A percentile compares a stretch with the other conserved stretches of the same genome.
Conservation (phyloP, 495 filamentous ascomycete genomes). For the Achaetomiella virescens region DNA sequence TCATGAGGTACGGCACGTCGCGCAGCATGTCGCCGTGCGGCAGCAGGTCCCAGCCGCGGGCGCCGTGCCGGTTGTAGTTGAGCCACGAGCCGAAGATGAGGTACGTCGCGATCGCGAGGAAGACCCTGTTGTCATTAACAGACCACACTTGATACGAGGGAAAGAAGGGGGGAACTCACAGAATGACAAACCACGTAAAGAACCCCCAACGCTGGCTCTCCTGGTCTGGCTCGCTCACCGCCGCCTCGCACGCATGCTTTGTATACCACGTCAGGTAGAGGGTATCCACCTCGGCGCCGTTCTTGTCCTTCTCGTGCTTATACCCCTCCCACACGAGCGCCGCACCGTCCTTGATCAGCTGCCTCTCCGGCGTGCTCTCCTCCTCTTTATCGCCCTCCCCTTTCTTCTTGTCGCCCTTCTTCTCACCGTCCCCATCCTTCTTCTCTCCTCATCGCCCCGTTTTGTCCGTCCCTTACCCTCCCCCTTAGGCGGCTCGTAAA, state of each 20-base stretch:
- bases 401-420: slow-evolving; percentile 22
- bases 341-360: slow-evolving; percentile 40
- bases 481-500: slow-evolving; percentile 29
- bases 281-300: slow-evolving; percentile 38
- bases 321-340: slow-evolving; percentile 73
- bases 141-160: background rate
- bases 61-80: slow-evolving; percentile 95
- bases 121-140: slow-evolving; percentile 50
- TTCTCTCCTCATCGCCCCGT: slow-evolving; percentile 23
- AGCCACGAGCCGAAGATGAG: slow-evolving; percentile 98
- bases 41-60: slow-evolving; percentile 89
- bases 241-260: slow-evolving; percentile 69
- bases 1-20: slow-evolving; percentile 85
- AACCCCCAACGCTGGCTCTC: slow-evolving; percentile 68
- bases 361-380: slow-evolving; percentile 37
- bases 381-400: slow-evolving; percentile 25
- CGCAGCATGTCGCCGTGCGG: slow-evolving; percentile 89
- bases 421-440: slow-evolving; percentile 27
- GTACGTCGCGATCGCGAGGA: slow-evolving; percentile 80
- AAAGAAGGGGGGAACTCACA: slow-evolving; percentile 63
- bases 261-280: slow-evolving; percentile 78
- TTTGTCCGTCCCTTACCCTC: slow-evolving; percentile 22
- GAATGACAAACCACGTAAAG: slow-evolving; percentile 94
- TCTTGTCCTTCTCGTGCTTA: slow-evolving; percentile 33
- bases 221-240: slow-evolving; percentile 35